Percentiles rank a stretch among this genome's conserved stretches.
Conservation (phyloP, 805 yeast species). For the Saccharomycopsis capsularis region DNA sequence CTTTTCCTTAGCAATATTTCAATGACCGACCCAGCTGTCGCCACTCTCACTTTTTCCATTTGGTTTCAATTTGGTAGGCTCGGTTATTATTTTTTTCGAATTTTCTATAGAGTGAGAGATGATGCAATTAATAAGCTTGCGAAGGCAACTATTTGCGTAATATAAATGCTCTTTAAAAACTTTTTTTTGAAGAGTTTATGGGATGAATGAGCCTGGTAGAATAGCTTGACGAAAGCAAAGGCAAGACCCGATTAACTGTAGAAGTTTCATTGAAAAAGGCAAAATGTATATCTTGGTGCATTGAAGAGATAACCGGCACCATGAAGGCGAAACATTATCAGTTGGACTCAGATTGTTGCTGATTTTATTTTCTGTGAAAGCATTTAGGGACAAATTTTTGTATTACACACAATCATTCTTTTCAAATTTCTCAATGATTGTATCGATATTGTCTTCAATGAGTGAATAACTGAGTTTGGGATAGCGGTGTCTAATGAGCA, state of each 20-base stretch:
- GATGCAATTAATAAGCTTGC: slow-evolving; percentile 13
- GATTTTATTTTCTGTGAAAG: not conserved
- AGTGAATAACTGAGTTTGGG: slow-evolving; percentile 44
- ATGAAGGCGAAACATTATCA: slow-evolving; percentile 2
- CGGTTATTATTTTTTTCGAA: slow-evolving; percentile 36
- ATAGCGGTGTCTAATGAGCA: slow-evolving; percentile 43
- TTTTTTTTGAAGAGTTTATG: slow-evolving; percentile 13
- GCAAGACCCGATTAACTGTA: slow-evolving; percentile 31
- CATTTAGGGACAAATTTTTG: slow-evolving; percentile 22
- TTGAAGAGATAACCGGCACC: not conserved
- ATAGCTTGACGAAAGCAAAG: slow-evolving; percentile 31
- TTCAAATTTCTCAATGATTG: slow-evolving; percentile 38
- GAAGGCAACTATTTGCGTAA: slow-evolving; percentile 19
- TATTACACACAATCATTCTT: slow-evolving; percentile 37
- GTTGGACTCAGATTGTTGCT: not conserved
- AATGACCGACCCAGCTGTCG: slow-evolving; percentile 59
- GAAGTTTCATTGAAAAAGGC: slow-evolving; percentile 25
- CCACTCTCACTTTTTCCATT: slow-evolving; percentile 33
- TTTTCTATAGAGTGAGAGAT: slow-evolving; percentile 18
- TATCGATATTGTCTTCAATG: slow-evolving; percentile 44
- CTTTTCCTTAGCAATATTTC: slow-evolving; percentile 54
- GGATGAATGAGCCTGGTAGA: slow-evolving; percentile 16
- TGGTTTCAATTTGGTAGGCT: slow-evolving; percentile 32
- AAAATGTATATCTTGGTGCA: no score
- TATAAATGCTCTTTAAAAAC: slow-evolving; percentile 9